phyloP scores from a whole-genome alignment of 2,329 filamentous ascomycete species.

The Botrytis hyacinthi region DNA sequence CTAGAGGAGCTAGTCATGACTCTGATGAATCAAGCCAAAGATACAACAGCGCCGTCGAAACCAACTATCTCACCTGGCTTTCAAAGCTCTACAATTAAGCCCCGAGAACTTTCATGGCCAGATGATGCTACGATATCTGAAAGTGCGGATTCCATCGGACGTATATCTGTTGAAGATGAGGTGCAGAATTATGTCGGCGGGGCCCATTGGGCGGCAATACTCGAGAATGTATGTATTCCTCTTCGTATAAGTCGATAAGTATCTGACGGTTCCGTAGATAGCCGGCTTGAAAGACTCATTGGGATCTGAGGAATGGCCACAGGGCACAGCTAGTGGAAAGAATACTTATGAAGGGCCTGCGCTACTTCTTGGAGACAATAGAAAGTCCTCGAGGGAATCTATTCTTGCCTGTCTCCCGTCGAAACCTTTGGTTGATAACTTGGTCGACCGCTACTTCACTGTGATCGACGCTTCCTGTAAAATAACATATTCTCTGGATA shows the following conservation, averaged over 20 bases:
- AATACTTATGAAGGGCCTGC: slow-evolving; percentile 23
- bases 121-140: slow-evolving; percentile 15
- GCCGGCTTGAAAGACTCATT: slow-evolving; percentile 59
- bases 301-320: slow-evolving; percentile 26
- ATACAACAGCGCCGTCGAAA: not conserved
- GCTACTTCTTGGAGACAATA: slow-evolving; percentile 29
- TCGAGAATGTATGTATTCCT: slow-evolving; percentile 14
- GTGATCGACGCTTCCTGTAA: slow-evolving; percentile 51
- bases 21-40: slow-evolving; percentile 44
- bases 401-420: slow-evolving; percentile 50
- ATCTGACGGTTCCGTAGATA: slow-evolving; percentile 49
- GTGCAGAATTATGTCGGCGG: slow-evolving; percentile 29
- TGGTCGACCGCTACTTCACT: slow-evolving; percentile 52
- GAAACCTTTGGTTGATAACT: slow-evolving; percentile 46
- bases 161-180: slow-evolving; percentile 33
- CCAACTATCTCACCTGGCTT: not conserved
- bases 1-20: slow-evolving; percentile 56
- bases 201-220: slow-evolving; percentile 16
- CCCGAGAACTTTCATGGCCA: not conserved
- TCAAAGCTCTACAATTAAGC: not conserved
- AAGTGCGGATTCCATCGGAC: slow-evolving; percentile 29
- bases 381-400: slow-evolving; percentile 43
- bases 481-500: slow-evolving; percentile 35
- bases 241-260: not conserved
- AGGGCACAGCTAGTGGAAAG: not conserved